These are phyloP conservation scores for Fusarium proliferatum DNA, from an alignment of 2,329 filamentous ascomycete genomes.

Conservation along the genomic window DNA sequence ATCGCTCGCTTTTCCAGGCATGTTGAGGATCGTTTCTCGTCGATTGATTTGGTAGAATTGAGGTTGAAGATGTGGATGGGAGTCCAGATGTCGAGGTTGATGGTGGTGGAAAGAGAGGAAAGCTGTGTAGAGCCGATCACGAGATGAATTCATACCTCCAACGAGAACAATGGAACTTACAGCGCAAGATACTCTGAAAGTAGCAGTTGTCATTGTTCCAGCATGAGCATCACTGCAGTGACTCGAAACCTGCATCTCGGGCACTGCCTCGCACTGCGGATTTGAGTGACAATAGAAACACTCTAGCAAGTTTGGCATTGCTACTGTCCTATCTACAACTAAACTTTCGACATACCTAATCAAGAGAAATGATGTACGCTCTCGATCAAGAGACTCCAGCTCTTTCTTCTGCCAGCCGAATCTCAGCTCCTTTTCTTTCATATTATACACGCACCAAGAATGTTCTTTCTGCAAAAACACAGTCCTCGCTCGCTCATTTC, in stretches of 20 bases:
- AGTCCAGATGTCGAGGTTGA: not conserved
- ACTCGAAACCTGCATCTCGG: not conserved
- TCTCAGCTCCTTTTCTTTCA: not conserved
- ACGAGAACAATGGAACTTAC: not conserved
- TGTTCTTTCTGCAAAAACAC: not conserved
- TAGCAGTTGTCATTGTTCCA: not conserved
- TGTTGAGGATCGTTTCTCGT: conserved; percentile 12
- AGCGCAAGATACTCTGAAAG: not conserved
- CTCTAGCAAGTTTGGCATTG: not conserved
- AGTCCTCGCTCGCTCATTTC: conserved; percentile 8
- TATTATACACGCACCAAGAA: conserved; percentile 4
- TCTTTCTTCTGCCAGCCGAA: not conserved
- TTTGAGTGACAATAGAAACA: not conserved
- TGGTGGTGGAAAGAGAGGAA: not conserved
- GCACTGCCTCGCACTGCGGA: not conserved
- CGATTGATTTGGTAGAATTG: not conserved
- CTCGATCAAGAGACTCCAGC: not conserved
- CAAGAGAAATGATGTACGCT: not conserved
- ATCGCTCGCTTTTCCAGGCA: conserved; percentile 34
- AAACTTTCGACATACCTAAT: not conserved
- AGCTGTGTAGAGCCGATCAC: not conserved
- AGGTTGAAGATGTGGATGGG: not conserved
- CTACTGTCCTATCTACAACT: not conserved
- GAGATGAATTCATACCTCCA: not conserved
- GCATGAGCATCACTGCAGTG: not conserved